Percentiles rank a stretch among this genome's conserved stretches.
These are phyloP conservation scores for Phellopilus nigrolimitatus DNA, from an alignment of 1,284 basidiomycete species.

Conservation along the genomic window DNA sequence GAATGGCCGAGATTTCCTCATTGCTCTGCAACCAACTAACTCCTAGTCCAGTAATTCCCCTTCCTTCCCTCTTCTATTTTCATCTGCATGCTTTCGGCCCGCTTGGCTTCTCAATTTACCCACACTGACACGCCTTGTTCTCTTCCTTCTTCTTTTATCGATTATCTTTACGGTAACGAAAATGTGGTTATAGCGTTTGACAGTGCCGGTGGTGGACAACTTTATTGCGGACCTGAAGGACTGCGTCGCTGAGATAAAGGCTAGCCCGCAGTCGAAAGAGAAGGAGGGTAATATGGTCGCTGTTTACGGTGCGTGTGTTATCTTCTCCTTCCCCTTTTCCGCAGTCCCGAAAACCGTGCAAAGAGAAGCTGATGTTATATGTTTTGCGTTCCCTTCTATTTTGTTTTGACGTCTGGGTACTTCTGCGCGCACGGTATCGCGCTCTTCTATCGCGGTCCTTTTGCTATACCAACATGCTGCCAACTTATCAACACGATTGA, in stretches of 20 bases:
- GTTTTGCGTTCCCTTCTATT: too few species aligned
- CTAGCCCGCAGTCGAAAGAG: conserved; percentile 40
- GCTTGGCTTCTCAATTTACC: not conserved
- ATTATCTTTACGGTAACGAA: not conserved
- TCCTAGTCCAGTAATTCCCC: not conserved
- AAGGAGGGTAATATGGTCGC: conserved; percentile 78
- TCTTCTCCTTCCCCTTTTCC: not conserved
- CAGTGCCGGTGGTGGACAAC: conserved; percentile 69
- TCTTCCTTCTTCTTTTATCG: not conserved
- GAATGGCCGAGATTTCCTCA: conserved; percentile 2
- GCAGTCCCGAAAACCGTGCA: too few species aligned
- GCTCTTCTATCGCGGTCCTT: too few species aligned
- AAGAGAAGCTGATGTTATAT: too few species aligned
- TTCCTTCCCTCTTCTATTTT: not conserved
- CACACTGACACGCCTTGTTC: not conserved
- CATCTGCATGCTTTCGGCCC: not conserved
- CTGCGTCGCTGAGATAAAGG: conserved; percentile 59
- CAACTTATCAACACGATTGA: too few species aligned
- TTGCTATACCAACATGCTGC: too few species aligned
- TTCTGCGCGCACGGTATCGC: too few species aligned
- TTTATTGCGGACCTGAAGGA: conserved; percentile 83
- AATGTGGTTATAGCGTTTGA: conserved; percentile 52
- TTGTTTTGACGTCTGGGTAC: too few species aligned
- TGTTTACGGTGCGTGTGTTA: conserved; percentile 69
- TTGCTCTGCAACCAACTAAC: not conserved